Evolutionary conservation across 805 yeast species (phyloP), one percentile per base, ranked within the genome.

Genomic region (Ogataea trehaloabstinens): DNA sequence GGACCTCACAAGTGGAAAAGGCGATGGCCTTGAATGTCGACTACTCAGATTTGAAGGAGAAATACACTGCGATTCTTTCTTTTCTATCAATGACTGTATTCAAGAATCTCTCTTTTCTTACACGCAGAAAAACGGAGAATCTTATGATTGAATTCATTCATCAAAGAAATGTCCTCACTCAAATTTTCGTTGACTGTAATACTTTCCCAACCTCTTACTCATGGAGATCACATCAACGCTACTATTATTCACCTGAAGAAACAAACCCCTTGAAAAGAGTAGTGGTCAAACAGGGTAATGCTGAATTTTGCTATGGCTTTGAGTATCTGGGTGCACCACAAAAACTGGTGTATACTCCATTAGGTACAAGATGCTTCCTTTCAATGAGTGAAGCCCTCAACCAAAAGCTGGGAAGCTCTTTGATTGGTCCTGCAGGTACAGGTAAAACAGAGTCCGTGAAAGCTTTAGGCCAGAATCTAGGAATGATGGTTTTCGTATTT

Each of bases 361-460:
- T 87, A 15, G 70, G 85, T 6, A 76, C 77, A 34, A 66, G 71
- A 5, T 76, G 87, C 40, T 87, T 74, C 55, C 56, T 82, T 6
- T 66, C 89, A 0, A 76, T 90, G 79, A 68, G 85, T 0, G 84
- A 82, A 43, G 90, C 97, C 0, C 57, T 89, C 13, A 73, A 76
- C 24, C 87, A 81, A 49, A 74, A 73, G 24, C 66, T 79, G 6
- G 98, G 98, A n/a, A 95, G 95, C 0, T 83, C 95, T 1, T 83
- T 95, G 1, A 80, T 84, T 60, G 98, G 98, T 0, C 97, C 98
- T 1, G 96, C 98, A 2, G 98, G 98, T 29, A 91, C 98, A 0
- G 98, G 98, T 48, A 91, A 91, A 56, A 91, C 98, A 0, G 98
- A 91, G 56, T 74, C 95, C 0, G 73, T 91, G 19, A 91, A 91